phyloP scores from a whole-genome alignment of 371 early-diverging fungal species.

The Rhizopus arrhizus region DNA sequence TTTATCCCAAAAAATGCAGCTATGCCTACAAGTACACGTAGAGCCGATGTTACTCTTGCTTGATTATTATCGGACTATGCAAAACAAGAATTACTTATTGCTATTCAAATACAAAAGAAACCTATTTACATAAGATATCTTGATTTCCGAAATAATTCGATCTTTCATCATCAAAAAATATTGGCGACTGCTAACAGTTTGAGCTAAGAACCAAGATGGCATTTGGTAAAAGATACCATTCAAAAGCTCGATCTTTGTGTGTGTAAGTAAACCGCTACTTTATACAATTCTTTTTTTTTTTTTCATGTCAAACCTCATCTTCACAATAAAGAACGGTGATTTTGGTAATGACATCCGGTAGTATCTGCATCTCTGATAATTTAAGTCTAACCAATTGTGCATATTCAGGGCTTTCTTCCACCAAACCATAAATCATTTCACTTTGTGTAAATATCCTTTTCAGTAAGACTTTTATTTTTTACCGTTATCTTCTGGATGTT shows the following conservation, averaged over 20 bases:
- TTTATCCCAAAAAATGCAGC: constrained; percentile 48
- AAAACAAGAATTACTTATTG: neutral
- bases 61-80: constrained; percentile 7
- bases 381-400: constrained; percentile 34
- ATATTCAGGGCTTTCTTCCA: constrained; percentile 35
- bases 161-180: constrained; percentile 40
- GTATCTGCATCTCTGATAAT: constrained; percentile 35
- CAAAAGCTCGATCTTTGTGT: constrained; percentile 34
- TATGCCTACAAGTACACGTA: constrained; percentile 45
- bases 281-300: neutral
- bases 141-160: constrained; percentile 29
- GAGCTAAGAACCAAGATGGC: constrained; percentile 48
- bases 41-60: constrained; percentile 26
- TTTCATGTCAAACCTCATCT: constrained; percentile 25
- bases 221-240: constrained; percentile 38
- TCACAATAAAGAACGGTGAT: constrained; percentile 39
- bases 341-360: constrained; percentile 43
- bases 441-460: constrained; percentile 13
- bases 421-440: constrained; percentile 40
- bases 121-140: neutral
- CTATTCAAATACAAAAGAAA: neutral
- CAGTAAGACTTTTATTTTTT: neutral
- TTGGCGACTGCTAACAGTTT: constrained; percentile 34
- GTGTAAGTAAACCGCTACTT: neutral
- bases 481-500: neutral